Conservation (phyloP, 2,329 filamentous ascomycete genomes). For the Colletotrichum magnum region DNA sequence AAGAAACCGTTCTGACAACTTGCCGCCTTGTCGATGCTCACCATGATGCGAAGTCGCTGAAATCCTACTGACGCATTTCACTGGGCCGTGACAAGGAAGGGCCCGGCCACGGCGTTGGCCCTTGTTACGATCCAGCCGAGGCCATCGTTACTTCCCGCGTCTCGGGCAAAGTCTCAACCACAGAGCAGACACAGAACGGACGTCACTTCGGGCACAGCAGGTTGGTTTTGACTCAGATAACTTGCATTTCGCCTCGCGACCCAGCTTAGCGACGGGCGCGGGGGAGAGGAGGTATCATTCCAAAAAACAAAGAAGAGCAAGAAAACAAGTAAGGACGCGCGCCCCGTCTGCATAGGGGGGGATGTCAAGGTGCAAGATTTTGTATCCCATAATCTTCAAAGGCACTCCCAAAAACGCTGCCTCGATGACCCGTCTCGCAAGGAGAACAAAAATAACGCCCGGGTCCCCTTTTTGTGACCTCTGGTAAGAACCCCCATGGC, state of each 20-base stretch:
- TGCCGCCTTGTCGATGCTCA: too few species aligned
- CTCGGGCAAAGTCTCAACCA: too few species aligned
- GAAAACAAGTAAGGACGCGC: background rate
- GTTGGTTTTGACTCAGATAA: background rate
- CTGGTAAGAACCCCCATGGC: background rate
- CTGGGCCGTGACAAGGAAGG: too few species aligned
- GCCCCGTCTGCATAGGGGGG: background rate
- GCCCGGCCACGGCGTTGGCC: too few species aligned
- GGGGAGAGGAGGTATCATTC: constrained; percentile 38
- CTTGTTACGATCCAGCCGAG: too few species aligned
- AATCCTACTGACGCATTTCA: too few species aligned
- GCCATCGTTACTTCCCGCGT: too few species aligned
- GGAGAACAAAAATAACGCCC: constrained; percentile 24
- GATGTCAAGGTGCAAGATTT: background rate
- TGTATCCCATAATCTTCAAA: constrained; percentile 41
- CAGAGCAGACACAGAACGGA: background rate
- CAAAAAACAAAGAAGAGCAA: constrained; percentile 19
- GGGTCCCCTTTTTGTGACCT: constrained; percentile 3
- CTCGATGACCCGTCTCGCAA: constrained; percentile 18
- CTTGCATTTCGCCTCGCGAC: constrained; percentile 21
- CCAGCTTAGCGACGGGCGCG: background rate
- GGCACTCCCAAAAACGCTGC: constrained; percentile 23
- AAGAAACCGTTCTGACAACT: constrained; percentile 1
- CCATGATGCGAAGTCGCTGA: too few species aligned
- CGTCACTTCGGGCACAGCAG: background rate